Evolutionary conservation across 768 basidiomycete species (phyloP).

Genomic region (Tubosaeta brunneosetosa): DNA sequence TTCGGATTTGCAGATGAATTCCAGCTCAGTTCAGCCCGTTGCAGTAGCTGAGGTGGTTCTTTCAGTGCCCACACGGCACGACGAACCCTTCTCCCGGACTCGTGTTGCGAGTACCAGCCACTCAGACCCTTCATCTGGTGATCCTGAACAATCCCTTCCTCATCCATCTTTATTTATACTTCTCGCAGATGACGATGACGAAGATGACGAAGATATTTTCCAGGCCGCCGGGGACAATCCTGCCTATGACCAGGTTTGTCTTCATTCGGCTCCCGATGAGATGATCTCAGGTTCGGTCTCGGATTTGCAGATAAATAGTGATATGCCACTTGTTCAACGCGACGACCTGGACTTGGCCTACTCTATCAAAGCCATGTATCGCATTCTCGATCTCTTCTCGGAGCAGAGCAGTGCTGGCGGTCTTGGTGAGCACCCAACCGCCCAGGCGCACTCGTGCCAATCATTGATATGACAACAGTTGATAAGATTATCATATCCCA

Average conservation of each 20-base stretch:
- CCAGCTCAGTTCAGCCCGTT: neutral
- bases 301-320: constrained; percentile 16
- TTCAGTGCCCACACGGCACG: constrained; percentile 6
- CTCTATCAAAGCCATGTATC: constrained; percentile 32
- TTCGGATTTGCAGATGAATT: constrained; percentile 13
- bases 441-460: neutral
- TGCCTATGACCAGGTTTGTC: constrained; percentile 8
- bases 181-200: neutral
- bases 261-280: neutral
- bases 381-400: no score
- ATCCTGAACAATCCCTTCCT: constrained; percentile 3
- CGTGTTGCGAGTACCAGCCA: neutral
- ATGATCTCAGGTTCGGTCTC: neutral
- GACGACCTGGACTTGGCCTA: constrained; percentile 19
- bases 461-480: constrained; percentile 31
- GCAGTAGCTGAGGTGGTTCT: neutral
- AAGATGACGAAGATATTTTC: constrained; percentile 12
- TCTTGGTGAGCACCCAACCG: constrained; percentile 35
- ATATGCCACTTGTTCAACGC: neutral
- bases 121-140: neutral
- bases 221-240: constrained; percentile 4
- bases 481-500: constrained; percentile 62
- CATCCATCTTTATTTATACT: neutral
- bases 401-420: constrained; percentile 37
- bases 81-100: neutral